Evolutionary conservation across 805 yeast genomes (phyloP).

Genomic region (Kodamaea jinghongensis): DNA sequence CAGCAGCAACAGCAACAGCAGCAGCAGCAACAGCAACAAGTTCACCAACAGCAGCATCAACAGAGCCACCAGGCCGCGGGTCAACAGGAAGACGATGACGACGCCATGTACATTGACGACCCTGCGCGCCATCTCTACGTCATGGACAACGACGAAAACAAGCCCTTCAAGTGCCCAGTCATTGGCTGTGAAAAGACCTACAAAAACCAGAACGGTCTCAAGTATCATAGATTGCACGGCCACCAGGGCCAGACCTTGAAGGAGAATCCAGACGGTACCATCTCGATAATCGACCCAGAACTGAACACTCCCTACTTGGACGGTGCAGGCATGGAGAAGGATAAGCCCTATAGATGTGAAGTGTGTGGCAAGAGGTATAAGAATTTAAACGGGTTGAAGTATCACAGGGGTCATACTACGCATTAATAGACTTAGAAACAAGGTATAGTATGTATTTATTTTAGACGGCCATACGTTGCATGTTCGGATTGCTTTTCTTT

Average conservation of each 20-base stretch:
- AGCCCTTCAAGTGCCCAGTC: slow-evolving; percentile 97
- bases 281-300: slow-evolving; percentile 88
- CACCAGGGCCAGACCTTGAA: slow-evolving; percentile 93
- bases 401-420: slow-evolving; percentile 97
- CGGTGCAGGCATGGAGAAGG: slow-evolving; percentile 93
- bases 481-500: neutral
- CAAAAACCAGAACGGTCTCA: slow-evolving; percentile 95
- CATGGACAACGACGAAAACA: slow-evolving; percentile 85
- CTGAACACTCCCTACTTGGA: slow-evolving; percentile 86
- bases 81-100: slow-evolving; percentile 49
- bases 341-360: slow-evolving; percentile 97
- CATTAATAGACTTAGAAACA: slow-evolving; percentile 46
- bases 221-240: slow-evolving; percentile 93
- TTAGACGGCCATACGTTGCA: neutral
- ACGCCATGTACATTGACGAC: slow-evolving; percentile 86
- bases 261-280: slow-evolving; percentile 90
- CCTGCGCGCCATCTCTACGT: slow-evolving; percentile 95
- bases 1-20: slow-evolving; percentile 11
- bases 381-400: slow-evolving; percentile 92
- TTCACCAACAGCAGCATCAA: slow-evolving; percentile 16
- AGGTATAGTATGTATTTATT: too few relatives aligned
- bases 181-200: slow-evolving; percentile 97
- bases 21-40: slow-evolving; percentile 16
- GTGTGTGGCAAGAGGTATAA: slow-evolving; percentile 97
- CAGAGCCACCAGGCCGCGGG: slow-evolving; percentile 15